A percentile compares a stretch with the other conserved stretches of the same genome.
Evolutionary conservation across 2,329 filamentous ascomycete genomes (phyloP).

Genomic region (Magnaporthales sp.): DNA sequence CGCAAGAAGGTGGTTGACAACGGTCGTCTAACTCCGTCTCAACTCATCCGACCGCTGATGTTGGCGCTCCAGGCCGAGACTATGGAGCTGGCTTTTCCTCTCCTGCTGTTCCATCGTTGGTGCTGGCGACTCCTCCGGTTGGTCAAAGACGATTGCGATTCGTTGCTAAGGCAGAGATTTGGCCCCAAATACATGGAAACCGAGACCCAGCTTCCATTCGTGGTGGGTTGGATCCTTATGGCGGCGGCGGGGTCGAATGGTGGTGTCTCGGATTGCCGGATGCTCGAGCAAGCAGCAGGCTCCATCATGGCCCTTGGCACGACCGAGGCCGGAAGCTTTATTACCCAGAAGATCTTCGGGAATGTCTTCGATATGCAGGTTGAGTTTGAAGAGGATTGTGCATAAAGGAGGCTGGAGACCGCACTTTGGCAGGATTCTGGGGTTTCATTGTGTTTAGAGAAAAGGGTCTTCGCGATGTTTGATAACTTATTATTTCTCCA

Average conservation of each 20-base stretch:
- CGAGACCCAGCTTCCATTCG: slow-evolving; percentile 28
- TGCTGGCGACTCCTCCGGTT: slow-evolving; percentile 29
- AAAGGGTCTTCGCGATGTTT: too few relatives aligned
- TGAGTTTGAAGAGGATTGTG: not conserved
- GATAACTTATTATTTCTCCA: too few relatives aligned
- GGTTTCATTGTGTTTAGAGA: too few relatives aligned
- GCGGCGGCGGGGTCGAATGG: slow-evolving; percentile 11
- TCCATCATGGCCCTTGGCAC: not conserved
- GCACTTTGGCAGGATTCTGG: slow-evolving; percentile 7
- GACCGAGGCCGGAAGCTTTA: not conserved
- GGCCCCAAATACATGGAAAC: slow-evolving; percentile 25
- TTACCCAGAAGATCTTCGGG: not conserved
- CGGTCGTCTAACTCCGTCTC: slow-evolving; percentile 9
- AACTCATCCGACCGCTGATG: slow-evolving; percentile 22
- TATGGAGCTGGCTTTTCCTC: slow-evolving; percentile 29
- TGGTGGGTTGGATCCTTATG: slow-evolving; percentile 31
- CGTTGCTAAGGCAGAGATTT: slow-evolving; percentile 21
- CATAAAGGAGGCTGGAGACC: not conserved
- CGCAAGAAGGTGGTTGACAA: slow-evolving; percentile 10
- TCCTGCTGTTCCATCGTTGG: slow-evolving; percentile 27
- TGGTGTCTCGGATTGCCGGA: not conserved
- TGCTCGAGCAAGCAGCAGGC: not conserved
- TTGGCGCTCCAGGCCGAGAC: slow-evolving; percentile 26
- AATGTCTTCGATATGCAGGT: not conserved
- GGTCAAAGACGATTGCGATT: slow-evolving; percentile 21